phyloP scores from a whole-genome alignment of 192 early-diverging fungal species.

The Gigaspora rosea region DNA sequence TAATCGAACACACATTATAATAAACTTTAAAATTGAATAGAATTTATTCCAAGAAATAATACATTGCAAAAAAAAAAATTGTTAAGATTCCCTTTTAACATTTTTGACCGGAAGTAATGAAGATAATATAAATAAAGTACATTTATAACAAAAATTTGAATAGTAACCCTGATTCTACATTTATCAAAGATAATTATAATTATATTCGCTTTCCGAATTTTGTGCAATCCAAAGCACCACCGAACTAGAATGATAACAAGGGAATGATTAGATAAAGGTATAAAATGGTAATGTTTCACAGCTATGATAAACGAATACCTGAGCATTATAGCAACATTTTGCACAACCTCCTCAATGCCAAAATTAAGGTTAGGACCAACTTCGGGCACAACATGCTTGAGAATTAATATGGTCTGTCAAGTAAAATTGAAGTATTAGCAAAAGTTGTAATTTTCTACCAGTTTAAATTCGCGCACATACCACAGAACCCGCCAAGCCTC shows the following conservation, averaged over 20 bases:
- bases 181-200: slow-evolving; percentile 30
- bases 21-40: too few species aligned
- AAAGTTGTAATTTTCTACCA: neutral
- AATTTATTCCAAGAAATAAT: too few species aligned
- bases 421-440: neutral
- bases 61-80: too few species aligned
- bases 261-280: neutral
- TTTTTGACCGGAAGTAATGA: too few species aligned
- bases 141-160: too few species aligned
- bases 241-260: slow-evolving; percentile 33
- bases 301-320: slow-evolving; percentile 21
- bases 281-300: neutral
- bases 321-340: slow-evolving; percentile 30
- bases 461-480: slow-evolving; percentile 36
- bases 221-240: slow-evolving; percentile 47
- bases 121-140: too few species aligned
- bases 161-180: too few species aligned
- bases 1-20: too few species aligned
- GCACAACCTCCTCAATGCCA: slow-evolving; percentile 30
- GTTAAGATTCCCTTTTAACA: too few species aligned
- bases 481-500: slow-evolving; percentile 59
- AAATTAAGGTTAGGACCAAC: slow-evolving; percentile 29
- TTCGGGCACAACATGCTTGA: slow-evolving; percentile 32
- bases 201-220: slow-evolving; percentile 39
- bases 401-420: slow-evolving; percentile 33